Conservation (phyloP, 2,329 filamentous ascomycete species). For the Hortaea sp. region DNA sequence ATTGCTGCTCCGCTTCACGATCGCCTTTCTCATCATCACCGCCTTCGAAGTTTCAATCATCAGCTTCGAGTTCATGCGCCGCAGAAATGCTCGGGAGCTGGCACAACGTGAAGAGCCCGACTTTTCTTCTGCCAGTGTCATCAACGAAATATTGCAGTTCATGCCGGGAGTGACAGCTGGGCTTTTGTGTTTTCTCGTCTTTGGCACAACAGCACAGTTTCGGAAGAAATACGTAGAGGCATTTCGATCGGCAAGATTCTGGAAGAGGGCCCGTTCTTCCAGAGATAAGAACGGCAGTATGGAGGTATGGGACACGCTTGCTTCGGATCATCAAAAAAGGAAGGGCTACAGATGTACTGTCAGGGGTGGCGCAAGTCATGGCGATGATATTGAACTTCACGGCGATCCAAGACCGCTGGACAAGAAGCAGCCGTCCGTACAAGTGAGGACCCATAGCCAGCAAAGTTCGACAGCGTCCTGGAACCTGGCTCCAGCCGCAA, state of each 20-base stretch:
- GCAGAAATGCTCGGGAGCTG: background rate
- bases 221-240: background rate
- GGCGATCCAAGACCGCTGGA: background rate
- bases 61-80: background rate
- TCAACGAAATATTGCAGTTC: slow-evolving; percentile 1
- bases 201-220: slow-evolving; percentile 4
- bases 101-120: slow-evolving; percentile 1
- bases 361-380: background rate
- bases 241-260: background rate
- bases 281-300: background rate
- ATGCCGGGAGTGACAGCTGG: slow-evolving; percentile 2
- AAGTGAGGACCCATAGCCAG: no score
- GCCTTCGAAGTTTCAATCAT: slow-evolving; percentile 2
- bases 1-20: slow-evolving; percentile 3
- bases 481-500: no score
- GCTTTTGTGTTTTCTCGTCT: slow-evolving; percentile 2
- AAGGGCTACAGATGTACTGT: background rate
- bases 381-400: background rate
- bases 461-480: no score
- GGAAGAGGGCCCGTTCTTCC: background rate
- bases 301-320: background rate
- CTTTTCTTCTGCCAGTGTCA: background rate
- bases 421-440: background rate
- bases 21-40: slow-evolving; percentile 1
- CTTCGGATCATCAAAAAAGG: background rate